Evolutionary conservation across 1,139 yeast genomes (phyloP).

Genomic region (Zygotorulaspora mrakii): DNA sequence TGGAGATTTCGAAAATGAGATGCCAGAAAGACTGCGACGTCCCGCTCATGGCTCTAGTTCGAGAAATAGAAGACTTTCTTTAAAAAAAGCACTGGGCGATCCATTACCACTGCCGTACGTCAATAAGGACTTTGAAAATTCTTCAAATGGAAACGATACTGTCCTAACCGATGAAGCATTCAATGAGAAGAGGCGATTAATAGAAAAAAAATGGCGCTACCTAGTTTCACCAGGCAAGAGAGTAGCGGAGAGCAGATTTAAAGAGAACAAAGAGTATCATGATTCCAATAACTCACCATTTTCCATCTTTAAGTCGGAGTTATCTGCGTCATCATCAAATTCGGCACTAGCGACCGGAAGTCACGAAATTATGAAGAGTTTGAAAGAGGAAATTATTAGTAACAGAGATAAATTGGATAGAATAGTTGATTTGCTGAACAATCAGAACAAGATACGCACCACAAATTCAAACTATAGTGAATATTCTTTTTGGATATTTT

Average conservation of each 20-base stretch:
- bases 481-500: slow-evolving; percentile 27
- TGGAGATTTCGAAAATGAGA: neutral
- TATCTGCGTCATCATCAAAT: slow-evolving; percentile 6
- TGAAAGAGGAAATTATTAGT: slow-evolving; percentile 20
- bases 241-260: slow-evolving; percentile 9
- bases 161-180: slow-evolving; percentile 6
- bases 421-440: slow-evolving; percentile 17
- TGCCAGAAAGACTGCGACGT: slow-evolving; percentile 4
- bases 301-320: neutral
- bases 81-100: slow-evolving; percentile 35
- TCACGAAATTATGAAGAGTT: slow-evolving; percentile 2
- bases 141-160: neutral
- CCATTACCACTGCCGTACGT: slow-evolving; percentile 40
- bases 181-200: slow-evolving; percentile 17
- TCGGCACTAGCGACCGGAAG: neutral
- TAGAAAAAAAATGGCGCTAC: slow-evolving; percentile 27
- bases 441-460: slow-evolving; percentile 4
- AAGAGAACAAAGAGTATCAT: slow-evolving; percentile 7
- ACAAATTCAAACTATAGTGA: slow-evolving; percentile 10
- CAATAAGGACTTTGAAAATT: slow-evolving; percentile 6
- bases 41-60: slow-evolving; percentile 1
- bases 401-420: slow-evolving; percentile 28
- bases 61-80: slow-evolving; percentile 12
- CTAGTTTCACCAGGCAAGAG: slow-evolving; percentile 21
- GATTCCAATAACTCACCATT: neutral